These are phyloP conservation scores for Echeveria elegans DNA, from an alignment of 164 flowering plant species.

Conservation along the genomic window DNA sequence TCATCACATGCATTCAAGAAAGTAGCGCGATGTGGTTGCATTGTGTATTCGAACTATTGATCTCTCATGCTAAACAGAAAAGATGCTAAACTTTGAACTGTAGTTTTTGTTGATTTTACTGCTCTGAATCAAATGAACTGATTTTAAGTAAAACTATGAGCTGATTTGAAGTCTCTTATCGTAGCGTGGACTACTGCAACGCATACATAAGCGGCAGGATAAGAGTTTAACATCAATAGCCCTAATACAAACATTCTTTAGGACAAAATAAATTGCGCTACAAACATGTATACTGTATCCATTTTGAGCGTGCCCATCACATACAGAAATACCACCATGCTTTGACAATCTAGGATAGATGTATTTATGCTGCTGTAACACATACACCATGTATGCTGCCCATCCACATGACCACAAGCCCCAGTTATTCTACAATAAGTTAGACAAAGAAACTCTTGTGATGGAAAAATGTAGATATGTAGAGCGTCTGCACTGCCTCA, in stretches of 20 bases:
- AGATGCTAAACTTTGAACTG: no score
- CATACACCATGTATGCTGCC: not conserved
- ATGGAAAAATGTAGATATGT: not conserved
- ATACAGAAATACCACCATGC: not conserved
- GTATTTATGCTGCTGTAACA: not conserved
- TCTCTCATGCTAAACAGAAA: no score
- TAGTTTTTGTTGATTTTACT: no score
- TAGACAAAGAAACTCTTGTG: not conserved
- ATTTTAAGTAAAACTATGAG: no score
- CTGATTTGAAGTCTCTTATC: no score
- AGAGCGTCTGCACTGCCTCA: not conserved
- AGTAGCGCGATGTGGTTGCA: not conserved
- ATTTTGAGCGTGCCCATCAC: slow-evolving; percentile 3
- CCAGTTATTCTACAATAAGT: not conserved
- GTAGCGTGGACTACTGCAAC: no score
- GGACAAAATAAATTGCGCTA: not conserved
- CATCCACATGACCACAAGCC: not conserved
- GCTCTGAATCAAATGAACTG: no score
- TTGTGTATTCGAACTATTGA: not conserved
- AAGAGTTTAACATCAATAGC: not conserved
- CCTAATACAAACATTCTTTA: not conserved
- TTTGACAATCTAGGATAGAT: not conserved
- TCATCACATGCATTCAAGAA: not conserved
- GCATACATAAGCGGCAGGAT: no score
- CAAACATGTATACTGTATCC: not conserved